Evolutionary conservation across 139 green algal genomes (phyloP), one percentile per base, ranked within the genome.

Genomic region (Diplosphaera chodatii): DNA sequence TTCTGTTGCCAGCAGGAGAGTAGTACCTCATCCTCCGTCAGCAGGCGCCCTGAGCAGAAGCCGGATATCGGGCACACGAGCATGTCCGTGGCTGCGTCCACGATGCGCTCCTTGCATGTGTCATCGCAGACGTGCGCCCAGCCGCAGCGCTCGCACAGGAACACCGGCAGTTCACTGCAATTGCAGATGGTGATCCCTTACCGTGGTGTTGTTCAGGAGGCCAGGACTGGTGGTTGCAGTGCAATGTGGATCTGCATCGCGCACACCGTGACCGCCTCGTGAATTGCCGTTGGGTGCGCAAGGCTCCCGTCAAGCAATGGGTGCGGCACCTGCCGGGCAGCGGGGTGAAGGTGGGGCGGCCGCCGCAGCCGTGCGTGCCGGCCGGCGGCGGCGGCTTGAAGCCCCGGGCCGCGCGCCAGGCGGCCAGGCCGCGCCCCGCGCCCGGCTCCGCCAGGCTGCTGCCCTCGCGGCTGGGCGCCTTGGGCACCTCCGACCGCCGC

Each of bases 61-160:
- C 74, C 74, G 32, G 56, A 71, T 31, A 79, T 71, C 1, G 74
- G 74, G 55, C 74, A 79, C 25, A 79, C 74, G 63, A 75, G 41
- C 16, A 41, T 55, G 32, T 37, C 63, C 3, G 66, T 68, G 1
- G 22, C 64, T 0, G n/a, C 34, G 16, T 79, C 68, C 63, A 79
- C 23, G n/a, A 79, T 33, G 3, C 74, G 68, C 68, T 79, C 74
- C 6, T 29, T 65, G 33, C 74, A 79, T 13, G 23, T 41, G 22
- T 71, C 68, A 40, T 66, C 74, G 48, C 74, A 79, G 20, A 79
- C 22, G 34, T 79, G 74, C 27, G 66, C 74, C 40, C 63, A 70
- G 41, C 74, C 74, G 29, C 68, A 79, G 3, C 40, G 18, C 63
- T 78, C 68, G 23, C 59, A 65, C 27, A 65, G 27, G 21, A 65